These are phyloP conservation scores for Alternaria ventricosa DNA, from an alignment of 2,329 filamentous ascomycete species.

Conservation along the genomic window DNA sequence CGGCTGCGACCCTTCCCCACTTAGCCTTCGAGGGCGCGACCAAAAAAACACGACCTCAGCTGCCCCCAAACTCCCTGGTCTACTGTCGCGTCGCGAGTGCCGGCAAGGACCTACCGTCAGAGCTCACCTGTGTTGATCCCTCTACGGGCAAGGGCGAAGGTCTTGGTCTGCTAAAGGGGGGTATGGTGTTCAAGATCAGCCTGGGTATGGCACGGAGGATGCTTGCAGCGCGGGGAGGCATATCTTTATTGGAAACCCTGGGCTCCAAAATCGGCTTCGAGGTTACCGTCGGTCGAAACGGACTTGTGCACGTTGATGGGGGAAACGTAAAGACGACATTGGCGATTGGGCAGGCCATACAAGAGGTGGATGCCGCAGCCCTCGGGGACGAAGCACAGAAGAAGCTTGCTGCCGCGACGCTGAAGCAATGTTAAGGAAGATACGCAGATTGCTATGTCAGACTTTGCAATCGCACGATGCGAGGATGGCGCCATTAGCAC, in stretches of 20 bases:
- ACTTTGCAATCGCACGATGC: background rate
- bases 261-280: conserved; percentile 87
- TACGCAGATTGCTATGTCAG: background rate
- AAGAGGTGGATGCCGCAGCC: conserved; percentile 74
- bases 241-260: conserved; percentile 80
- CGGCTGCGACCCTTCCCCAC: conserved; percentile 76
- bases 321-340: conserved; percentile 75
- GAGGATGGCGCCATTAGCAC: background rate
- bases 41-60: conserved; percentile 86
- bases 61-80: conserved; percentile 77
- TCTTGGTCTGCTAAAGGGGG: conserved; percentile 79
- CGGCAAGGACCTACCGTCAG: conserved; percentile 70
- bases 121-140: conserved; percentile 87
- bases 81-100: conserved; percentile 85
- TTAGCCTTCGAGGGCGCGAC: conserved; percentile 92
- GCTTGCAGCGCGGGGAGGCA: conserved; percentile 65
- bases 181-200: conserved; percentile 85
- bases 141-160: conserved; percentile 89
- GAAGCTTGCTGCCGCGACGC: conserved; percentile 70
- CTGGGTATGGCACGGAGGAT: conserved; percentile 81
- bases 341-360: conserved; percentile 78
- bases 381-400: conserved; percentile 71
- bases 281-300: conserved; percentile 91
- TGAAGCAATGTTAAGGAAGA: conserved; percentile 60
- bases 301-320: conserved; percentile 88